Conservation (phyloP, 805 yeast species). For the Teunomyces aglyptinius region DNA sequence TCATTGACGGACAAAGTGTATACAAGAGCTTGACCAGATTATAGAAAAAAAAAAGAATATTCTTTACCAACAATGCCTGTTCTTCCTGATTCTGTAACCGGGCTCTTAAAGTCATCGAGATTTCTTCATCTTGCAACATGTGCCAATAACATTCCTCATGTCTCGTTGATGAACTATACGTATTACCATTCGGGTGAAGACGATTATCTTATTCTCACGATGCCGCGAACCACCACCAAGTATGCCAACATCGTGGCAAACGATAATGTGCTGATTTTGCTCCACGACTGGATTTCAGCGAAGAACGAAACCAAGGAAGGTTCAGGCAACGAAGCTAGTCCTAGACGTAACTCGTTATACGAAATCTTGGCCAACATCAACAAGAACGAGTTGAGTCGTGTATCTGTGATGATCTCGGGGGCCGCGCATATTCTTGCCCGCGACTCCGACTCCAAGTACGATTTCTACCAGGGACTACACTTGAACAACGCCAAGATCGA, state of each 20-base stretch:
- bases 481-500: constrained; percentile 68
- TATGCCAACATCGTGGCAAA: constrained; percentile 65
- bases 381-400: constrained; percentile 73
- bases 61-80: background rate
- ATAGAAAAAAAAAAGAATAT: constrained; percentile 7
- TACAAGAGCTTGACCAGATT: constrained; percentile 23
- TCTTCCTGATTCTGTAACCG: constrained; percentile 37
- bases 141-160: constrained; percentile 73
- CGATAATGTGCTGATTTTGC: constrained; percentile 75
- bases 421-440: constrained; percentile 52
- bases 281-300: constrained; percentile 88
- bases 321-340: constrained; percentile 4
- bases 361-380: constrained; percentile 73
- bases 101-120: constrained; percentile 56
- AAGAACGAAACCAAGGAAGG: constrained; percentile 23
- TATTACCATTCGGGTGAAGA: constrained; percentile 45
- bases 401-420: constrained; percentile 82
- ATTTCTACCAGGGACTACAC: constrained; percentile 60
- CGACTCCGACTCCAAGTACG: constrained; percentile 42
- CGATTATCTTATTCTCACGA: constrained; percentile 65
- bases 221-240: constrained; percentile 71
- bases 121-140: constrained; percentile 86
- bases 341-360: constrained; percentile 17
- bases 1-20: constrained; percentile 21
- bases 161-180: constrained; percentile 87